phyloP scores from a whole-genome alignment of 257 asterid genomes.

The Penstemon davidsonii region DNA sequence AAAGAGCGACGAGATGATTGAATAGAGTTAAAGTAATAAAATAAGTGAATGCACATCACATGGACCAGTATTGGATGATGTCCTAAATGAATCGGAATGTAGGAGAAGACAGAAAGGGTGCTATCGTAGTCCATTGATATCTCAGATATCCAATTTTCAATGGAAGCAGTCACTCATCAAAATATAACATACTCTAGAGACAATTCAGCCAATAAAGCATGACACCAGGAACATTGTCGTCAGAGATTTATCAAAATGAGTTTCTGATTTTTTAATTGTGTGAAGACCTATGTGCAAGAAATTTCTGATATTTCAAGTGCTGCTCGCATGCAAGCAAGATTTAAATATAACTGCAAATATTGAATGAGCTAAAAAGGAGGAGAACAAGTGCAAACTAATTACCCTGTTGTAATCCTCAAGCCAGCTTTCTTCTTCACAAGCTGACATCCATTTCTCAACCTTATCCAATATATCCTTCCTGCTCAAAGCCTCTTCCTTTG shows the following conservation, averaged over 20 bases:
- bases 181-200: background rate
- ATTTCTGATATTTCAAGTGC: conserved; percentile 1
- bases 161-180: background rate
- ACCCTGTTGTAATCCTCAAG: conserved; percentile 97
- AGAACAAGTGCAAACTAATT: conserved; percentile 17
- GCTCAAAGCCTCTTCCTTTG: conserved; percentile 88
- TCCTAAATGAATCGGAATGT: background rate
- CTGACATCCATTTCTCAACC: conserved; percentile 97
- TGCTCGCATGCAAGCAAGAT: conserved; percentile 7
- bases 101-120: background rate
- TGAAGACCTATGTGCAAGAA: conserved; percentile 6
- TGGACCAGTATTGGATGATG: background rate
- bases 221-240: background rate
- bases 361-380: background rate
- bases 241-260: background rate
- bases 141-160: background rate
- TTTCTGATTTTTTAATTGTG: background rate
- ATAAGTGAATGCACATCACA: background rate
- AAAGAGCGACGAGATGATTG: background rate
- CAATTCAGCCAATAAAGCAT: conserved; percentile 2
- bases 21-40: background rate
- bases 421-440: conserved; percentile 99
- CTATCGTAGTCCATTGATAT: background rate
- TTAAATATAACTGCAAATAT: background rate
- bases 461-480: conserved; percentile 95